These are phyloP conservation scores for Dothideomycetes sp. DNA, from an alignment of 2,329 filamentous ascomycete genomes.

Conservation along the genomic window DNA sequence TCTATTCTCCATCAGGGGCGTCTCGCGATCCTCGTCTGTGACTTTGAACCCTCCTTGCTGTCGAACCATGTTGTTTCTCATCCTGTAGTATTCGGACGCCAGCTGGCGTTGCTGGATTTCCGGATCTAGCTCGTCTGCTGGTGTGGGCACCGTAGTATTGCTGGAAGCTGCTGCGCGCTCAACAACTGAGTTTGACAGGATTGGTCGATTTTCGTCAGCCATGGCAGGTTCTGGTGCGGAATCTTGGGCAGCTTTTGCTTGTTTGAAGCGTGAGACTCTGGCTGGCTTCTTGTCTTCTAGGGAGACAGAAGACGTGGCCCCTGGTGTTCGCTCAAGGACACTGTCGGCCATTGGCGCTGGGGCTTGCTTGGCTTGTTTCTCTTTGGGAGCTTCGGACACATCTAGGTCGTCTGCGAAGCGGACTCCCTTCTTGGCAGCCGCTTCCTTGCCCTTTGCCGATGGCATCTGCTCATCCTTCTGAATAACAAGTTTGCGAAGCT, in stretches of 20 bases:
- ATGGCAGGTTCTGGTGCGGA: not conserved
- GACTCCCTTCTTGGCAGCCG: constrained; percentile 52
- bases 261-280: constrained; percentile 32
- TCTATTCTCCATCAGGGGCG: constrained; percentile 43
- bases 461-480: constrained; percentile 23
- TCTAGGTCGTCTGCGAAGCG: constrained; percentile 69
- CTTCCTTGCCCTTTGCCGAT: constrained; percentile 5
- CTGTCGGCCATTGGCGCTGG: constrained; percentile 17
- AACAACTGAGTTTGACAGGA: constrained; percentile 48
- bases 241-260: constrained; percentile 6
- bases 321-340: constrained; percentile 3
- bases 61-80: constrained; percentile 74
- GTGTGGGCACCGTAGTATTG: constrained; percentile 22
- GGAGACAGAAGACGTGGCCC: constrained; percentile 1
- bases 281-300: constrained; percentile 16
- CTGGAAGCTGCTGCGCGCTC: constrained; percentile 34
- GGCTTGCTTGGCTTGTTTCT: not conserved
- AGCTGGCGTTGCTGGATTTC: constrained; percentile 65
- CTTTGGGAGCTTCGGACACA: constrained; percentile 31
- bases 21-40: constrained; percentile 51
- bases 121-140: constrained; percentile 48
- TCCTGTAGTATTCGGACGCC: constrained; percentile 68
- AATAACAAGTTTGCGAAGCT: constrained; percentile 46
- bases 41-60: constrained; percentile 68
- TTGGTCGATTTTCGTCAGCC: constrained; percentile 10